These are phyloP conservation scores for Lepiota venenata DNA, from an alignment of 768 basidiomycete genomes.

Conservation along the genomic window DNA sequence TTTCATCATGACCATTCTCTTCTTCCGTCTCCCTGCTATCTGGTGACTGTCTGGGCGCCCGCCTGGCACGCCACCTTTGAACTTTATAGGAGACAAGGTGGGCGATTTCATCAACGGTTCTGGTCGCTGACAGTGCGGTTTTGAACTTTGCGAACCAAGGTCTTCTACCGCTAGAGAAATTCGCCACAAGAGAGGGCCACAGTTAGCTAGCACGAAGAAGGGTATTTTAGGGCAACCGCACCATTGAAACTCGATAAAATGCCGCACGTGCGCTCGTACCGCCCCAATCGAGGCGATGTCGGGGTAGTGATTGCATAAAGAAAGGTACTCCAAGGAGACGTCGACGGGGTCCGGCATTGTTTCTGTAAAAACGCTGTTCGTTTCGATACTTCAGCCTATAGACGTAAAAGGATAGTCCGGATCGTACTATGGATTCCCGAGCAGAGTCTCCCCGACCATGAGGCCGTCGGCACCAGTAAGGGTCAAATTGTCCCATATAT, in stretches of 20 bases:
- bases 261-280: slow-evolving; percentile 61
- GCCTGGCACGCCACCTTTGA: slow-evolving; percentile 16
- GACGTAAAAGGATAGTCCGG: neutral
- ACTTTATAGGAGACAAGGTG: slow-evolving; percentile 39
- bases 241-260: slow-evolving; percentile 71
- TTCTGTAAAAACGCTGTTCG: slow-evolving; percentile 51
- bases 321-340: slow-evolving; percentile 69
- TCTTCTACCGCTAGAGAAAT: slow-evolving; percentile 36
- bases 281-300: slow-evolving; percentile 45
- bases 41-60: neutral
- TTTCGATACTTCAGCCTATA: neutral
- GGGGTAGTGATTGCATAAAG: slow-evolving; percentile 50
- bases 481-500: slow-evolving; percentile 50
- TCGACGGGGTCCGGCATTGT: slow-evolving; percentile 57
- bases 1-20: neutral
- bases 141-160: slow-evolving; percentile 60
- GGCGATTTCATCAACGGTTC: slow-evolving; percentile 45
- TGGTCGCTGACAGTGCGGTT: slow-evolving; percentile 36
- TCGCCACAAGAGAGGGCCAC: slow-evolving; percentile 1
- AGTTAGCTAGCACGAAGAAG: neutral
- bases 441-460: slow-evolving; percentile 80
- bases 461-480: slow-evolving; percentile 66
- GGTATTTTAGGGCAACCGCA: slow-evolving; percentile 18
- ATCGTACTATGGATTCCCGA: slow-evolving; percentile 70
- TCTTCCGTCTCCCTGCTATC: neutral